Evolutionary conservation across 139 green algal species (phyloP).

Genomic region (Chlamydomonas sp.): DNA sequence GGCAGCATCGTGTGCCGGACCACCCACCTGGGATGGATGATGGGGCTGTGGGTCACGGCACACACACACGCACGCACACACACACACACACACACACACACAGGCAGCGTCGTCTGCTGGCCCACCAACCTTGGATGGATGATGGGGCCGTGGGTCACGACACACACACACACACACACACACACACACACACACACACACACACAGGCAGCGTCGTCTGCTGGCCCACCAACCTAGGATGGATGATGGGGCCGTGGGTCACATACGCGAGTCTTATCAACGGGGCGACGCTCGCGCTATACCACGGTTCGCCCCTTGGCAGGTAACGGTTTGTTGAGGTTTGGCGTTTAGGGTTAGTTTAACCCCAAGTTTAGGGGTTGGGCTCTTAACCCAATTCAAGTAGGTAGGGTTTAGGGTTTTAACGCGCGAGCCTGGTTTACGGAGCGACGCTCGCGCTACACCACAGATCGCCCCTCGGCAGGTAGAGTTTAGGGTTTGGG

Average conservation of each 20-base stretch:
- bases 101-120: not conserved
- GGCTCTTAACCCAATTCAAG: too few species aligned
- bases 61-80: too few species aligned
- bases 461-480: too few species aligned
- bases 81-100: not conserved
- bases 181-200: conserved; percentile 4
- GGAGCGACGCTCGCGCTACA: too few species aligned
- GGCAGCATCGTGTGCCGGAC: not conserved
- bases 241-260: conserved; percentile 96
- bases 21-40: not conserved
- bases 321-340: too few species aligned
- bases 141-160: not conserved
- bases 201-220: conserved; percentile 48
- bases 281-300: conserved; percentile 73
- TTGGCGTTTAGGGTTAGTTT: too few species aligned
- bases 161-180: too few species aligned
- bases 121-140: not conserved
- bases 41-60: not conserved
- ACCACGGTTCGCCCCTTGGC: conserved; percentile 66
- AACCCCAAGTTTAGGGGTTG: too few species aligned
- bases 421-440: too few species aligned
- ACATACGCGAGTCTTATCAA: conserved; percentile 82
- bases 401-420: too few species aligned
- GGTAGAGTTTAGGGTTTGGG: too few species aligned
- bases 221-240: conserved; percentile 90